phyloP scores from a whole-genome alignment of 768 basidiomycete genomes.

The Wakefieldia striispora region DNA sequence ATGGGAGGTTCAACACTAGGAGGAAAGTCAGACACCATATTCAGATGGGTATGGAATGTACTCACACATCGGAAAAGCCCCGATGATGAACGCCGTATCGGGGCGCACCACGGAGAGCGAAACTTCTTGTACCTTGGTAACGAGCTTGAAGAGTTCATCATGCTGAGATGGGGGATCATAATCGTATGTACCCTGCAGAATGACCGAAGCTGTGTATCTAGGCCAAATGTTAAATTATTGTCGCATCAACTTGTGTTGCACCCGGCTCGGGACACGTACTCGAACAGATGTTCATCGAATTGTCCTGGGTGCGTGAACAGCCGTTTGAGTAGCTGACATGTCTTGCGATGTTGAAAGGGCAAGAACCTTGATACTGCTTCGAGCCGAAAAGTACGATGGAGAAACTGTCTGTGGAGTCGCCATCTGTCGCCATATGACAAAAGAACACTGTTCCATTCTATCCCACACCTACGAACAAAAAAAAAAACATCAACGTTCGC shows the following conservation, averaged over 20 bases:
- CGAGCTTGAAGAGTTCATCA: slow-evolving; percentile 3
- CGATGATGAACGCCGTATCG: slow-evolving; percentile 2
- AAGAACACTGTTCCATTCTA: slow-evolving; percentile 12
- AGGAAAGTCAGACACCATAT: no score
- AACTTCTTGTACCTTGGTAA: neutral
- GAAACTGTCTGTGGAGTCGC: slow-evolving; percentile 23
- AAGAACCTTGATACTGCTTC: slow-evolving; percentile 20
- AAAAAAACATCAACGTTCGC: no score
- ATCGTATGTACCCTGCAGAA: slow-evolving; percentile 15
- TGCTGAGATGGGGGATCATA: slow-evolving; percentile 13
- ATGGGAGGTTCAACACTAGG: slow-evolving; percentile 3
- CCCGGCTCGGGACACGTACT: slow-evolving; percentile 16
- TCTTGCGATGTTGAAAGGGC: slow-evolving; percentile 26
- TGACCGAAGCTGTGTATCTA: slow-evolving; percentile 14
- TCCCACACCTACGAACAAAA: slow-evolving; percentile 8
- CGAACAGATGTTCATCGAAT: slow-evolving; percentile 31
- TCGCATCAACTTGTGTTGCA: no score
- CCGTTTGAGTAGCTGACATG: slow-evolving; percentile 30
- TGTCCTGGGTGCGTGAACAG: slow-evolving; percentile 34
- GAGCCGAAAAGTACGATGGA: slow-evolving; percentile 16
- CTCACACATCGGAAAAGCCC: slow-evolving; percentile 8
- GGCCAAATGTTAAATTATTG: neutral
- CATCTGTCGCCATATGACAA: slow-evolving; percentile 24
- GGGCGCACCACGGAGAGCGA: neutral
- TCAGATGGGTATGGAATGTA: neutral